Base-by-base conservation (phyloP, 2,329 filamentous ascomycete species). In the Colletotrichum falcatum region DNA sequence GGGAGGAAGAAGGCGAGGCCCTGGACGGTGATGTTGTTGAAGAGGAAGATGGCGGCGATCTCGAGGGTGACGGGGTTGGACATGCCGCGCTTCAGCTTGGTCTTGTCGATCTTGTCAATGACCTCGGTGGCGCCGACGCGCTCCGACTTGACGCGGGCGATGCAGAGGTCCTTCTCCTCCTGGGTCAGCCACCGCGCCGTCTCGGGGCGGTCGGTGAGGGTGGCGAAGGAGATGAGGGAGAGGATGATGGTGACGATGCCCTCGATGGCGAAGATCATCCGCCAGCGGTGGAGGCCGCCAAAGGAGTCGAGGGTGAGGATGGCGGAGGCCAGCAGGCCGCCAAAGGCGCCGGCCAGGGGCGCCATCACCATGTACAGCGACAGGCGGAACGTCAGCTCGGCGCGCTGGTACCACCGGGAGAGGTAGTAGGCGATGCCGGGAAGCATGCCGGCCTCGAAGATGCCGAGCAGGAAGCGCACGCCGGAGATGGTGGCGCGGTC, bases 341-440 rank as follows among this genome's bases (percentile, higher is more conserved):
- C 91, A 73, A 93, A 93, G 0, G 91, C 91, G 3, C 91, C 91
- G 0, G 91, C 91, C 0, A 94, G 82, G 0, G 91, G 90, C 0
- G 90, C 88, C 86, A 90, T 91, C 66, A 92, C 89, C 65, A 93
- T 88, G 79, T 92, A 93, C 2, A 93, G 81, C 0, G 89, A 87
- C 0, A 93, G 81, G 0, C 91, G 86, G 77, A 92, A 92, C 0
- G 89, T 86, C 7, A 94, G 81, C 78, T 94, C 91, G 60, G 86
- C 86, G 39, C 89, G 84, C n/a, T 90, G 84, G 74, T 93, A 94
- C 91, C 91, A 94, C 61, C 91, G 83, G 0, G 88, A 90, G 26
- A 93, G 81, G 74, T 93, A 94, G 79, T 93, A 94, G 0, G 91
- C 90, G 49, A 93, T 92, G 0, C 92, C 91, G 0, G 92, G 92